Evolutionary conservation across 2,329 filamentous ascomycete genomes (phyloP).

Genomic region (Ophiostoma himal-ulmi): DNA sequence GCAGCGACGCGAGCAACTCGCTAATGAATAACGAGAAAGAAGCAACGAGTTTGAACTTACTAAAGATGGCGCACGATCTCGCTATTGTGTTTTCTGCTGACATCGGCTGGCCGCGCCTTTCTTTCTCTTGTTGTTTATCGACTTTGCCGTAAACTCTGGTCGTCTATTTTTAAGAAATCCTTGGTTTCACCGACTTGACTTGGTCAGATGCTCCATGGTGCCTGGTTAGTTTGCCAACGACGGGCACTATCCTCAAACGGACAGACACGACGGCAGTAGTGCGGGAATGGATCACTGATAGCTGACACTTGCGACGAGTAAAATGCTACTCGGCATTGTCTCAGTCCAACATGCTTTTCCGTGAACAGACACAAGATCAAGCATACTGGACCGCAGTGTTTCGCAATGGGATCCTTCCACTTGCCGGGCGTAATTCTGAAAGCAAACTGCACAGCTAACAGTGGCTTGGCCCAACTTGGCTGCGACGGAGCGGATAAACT

Average conservation of each 20-base stretch:
- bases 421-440: not conserved
- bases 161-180: not conserved
- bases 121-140: not conserved
- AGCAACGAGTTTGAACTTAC: not conserved
- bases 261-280: slow-evolving; percentile 16
- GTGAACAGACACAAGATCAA: slow-evolving; percentile 1
- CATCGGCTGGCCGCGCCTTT: not conserved
- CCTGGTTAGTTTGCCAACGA: not conserved
- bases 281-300: slow-evolving; percentile 15
- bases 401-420: not conserved
- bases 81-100: not conserved
- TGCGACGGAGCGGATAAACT: slow-evolving; percentile 1
- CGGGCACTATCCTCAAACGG: slow-evolving; percentile 16
- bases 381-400: not conserved
- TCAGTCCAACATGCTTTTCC: not conserved
- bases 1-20: not conserved
- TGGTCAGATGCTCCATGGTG: not conserved
- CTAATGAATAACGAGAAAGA: not conserved
- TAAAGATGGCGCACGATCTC: not conserved
- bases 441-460: no score
- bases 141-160: not conserved
- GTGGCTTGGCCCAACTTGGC: not conserved
- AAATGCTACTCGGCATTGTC: not conserved
- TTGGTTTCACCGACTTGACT: not conserved
- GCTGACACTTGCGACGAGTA: not conserved